Evolutionary conservation across 1,284 basidiomycete genomes (phyloP).

Genomic region (Microbotryum lychnidis-dioicae): DNA sequence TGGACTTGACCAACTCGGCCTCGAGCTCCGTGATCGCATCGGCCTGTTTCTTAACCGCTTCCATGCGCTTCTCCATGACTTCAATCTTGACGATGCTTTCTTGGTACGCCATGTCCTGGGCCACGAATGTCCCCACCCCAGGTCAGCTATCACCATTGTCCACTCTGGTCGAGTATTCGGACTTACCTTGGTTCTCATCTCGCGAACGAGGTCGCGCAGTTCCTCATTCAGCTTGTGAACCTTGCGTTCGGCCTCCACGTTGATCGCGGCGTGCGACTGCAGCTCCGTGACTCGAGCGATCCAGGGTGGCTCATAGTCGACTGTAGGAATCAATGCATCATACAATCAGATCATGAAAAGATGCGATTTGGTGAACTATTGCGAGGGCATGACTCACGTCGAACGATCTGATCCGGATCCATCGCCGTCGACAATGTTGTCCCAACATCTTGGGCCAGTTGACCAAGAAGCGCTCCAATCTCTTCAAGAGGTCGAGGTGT

Average conservation of each 20-base stretch:
- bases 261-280: constrained; percentile 70
- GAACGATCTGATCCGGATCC: constrained; percentile 65
- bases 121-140: not conserved
- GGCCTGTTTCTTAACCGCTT: constrained; percentile 71
- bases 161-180: not conserved
- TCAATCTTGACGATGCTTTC: constrained; percentile 87
- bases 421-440: constrained; percentile 62
- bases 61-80: constrained; percentile 84
- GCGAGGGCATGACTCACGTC: constrained; percentile 50
- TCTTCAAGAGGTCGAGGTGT: constrained; percentile 56
- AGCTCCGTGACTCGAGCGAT: constrained; percentile 75
- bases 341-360: not conserved
- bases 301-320: constrained; percentile 77
- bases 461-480: constrained; percentile 58
- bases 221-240: constrained; percentile 78
- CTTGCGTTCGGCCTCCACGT: constrained; percentile 83
- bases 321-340: constrained; percentile 42
- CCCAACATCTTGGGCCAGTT: constrained; percentile 61
- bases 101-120: constrained; percentile 78
- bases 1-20: constrained; percentile 64
- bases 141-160: not conserved
- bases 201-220: constrained; percentile 73
- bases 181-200: constrained; percentile 55
- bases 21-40: constrained; percentile 77
- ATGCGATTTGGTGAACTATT: not conserved